Conservation (phyloP, 345 rosid genomes). For the Dipteronia dyeriana region DNA sequence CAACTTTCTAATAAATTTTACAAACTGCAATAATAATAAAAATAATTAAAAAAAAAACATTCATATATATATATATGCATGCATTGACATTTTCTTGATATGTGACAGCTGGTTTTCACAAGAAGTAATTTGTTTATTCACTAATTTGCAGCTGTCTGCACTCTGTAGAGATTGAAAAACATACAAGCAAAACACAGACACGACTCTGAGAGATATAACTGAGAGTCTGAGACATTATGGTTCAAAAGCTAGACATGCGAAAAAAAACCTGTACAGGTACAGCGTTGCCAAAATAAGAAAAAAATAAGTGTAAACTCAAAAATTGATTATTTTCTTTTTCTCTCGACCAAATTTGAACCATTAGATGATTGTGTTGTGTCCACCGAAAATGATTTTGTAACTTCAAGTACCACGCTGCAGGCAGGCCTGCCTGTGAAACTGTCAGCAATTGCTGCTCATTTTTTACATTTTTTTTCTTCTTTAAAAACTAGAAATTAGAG, state of each 20-base stretch:
- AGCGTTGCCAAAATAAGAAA: background rate
- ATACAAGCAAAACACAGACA: background rate
- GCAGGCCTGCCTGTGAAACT: constrained; percentile 10
- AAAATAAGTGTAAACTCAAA: background rate
- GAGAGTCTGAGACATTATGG: background rate
- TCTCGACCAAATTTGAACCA: constrained; percentile 20
- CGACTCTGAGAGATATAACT: no score
- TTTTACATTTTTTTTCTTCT: no score
- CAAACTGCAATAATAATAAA: no score
- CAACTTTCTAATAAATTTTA: no score
- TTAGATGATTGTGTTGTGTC: constrained; percentile 35
- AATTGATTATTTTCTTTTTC: background rate
- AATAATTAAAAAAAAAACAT: no score
- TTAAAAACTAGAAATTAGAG: no score
- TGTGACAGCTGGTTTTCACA: no score
- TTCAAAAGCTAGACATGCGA: background rate
- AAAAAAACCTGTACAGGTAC: background rate
- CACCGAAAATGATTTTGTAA: constrained; percentile 21
- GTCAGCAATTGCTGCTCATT: constrained; percentile 16
- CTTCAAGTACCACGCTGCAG: constrained; percentile 26
- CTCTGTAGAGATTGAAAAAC: background rate
- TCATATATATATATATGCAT: no score
- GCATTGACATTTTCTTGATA: no score
- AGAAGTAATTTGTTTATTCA: background rate
- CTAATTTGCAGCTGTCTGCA: background rate